Conservation (phyloP, 2,329 filamentous ascomycete species). For the Drechslerella coelobrocha region DNA sequence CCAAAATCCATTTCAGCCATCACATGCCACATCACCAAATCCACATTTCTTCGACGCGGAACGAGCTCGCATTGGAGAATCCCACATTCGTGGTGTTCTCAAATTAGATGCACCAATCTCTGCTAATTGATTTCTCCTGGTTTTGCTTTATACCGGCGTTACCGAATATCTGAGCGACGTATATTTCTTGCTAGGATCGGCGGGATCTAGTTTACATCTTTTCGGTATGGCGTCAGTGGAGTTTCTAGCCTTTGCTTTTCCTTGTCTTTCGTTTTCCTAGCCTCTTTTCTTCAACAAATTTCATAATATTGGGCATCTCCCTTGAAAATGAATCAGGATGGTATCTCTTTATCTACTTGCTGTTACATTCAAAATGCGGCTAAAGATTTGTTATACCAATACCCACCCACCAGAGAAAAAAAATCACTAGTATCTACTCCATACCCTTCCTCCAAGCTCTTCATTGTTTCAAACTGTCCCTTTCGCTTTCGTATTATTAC, state of each 20-base stretch:
- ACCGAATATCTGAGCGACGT: slow-evolving; percentile 31
- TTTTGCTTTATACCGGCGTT: slow-evolving; percentile 36
- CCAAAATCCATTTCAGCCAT: slow-evolving; percentile 28
- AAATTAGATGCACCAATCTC: slow-evolving; percentile 45
- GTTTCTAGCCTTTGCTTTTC: slow-evolving; percentile 10
- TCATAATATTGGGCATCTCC: slow-evolving; percentile 13
- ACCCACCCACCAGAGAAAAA: slow-evolving; percentile 29
- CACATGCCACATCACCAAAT: neutral
- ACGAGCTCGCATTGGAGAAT: slow-evolving; percentile 40
- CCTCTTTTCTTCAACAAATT: slow-evolving; percentile 4
- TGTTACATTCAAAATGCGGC: slow-evolving; percentile 24
- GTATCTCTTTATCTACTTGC: slow-evolving; percentile 12
- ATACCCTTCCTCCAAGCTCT: slow-evolving; percentile 15
- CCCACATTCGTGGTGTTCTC: slow-evolving; percentile 46
- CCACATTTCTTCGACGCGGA: slow-evolving; percentile 27
- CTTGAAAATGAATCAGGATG: slow-evolving; percentile 11
- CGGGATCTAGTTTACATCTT: slow-evolving; percentile 30
- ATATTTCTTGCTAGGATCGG: slow-evolving; percentile 20
- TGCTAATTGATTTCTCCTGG: slow-evolving; percentile 27
- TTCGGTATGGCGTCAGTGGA: slow-evolving; percentile 23
- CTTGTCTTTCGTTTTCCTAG: slow-evolving; percentile 16
- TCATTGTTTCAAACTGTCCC: slow-evolving; percentile 11
- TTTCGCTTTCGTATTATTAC: slow-evolving; percentile 21
- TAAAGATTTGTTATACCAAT: slow-evolving; percentile 30
- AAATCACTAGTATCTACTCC: slow-evolving; percentile 37